Base-by-base conservation (phyloP, 345 rosid genomes). In the Syzygium jambos region DNA sequence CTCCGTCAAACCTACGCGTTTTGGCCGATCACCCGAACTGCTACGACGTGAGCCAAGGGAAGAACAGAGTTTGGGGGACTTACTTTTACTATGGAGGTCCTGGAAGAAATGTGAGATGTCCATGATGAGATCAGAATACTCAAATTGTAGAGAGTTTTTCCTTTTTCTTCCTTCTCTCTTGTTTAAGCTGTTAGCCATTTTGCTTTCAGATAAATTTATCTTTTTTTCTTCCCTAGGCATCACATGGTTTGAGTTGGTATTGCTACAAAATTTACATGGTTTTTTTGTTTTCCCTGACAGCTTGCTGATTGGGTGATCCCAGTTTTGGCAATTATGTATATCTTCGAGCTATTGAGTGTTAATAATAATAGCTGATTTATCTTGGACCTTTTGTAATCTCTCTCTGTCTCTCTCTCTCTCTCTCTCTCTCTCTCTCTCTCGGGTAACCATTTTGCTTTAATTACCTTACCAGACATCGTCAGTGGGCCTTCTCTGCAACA, bases 61-160 rank as follows among this genome's bases (percentile, higher is more conserved):
- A 87, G 89, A 97, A 93, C 87, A 91, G 90, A 84, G 97, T 89
- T 51, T 97, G 99, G 99, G 99, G 99, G n/a, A 97, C 96, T 86
- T 96, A 96, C 89, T 96, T 97, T 91, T 97, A 96, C 88, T 97
- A 96, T 84, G 99, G 99, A 86, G 99, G 99, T 29, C 99, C 99
- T 78, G 99, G 99, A 86, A 94, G 99, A 86, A 97, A 96, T 87
- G 93, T 92, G 46, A 93, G 93, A 84, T 97, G 99, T 91, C 98
- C 97, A 89, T 94, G 90, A 93, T 65, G n/a, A 54, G 84, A 65
- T 52, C 77, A 53, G 15, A 51, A 38, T 49, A 78, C 77, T 29
- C 29, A 84, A 34, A 52, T 4, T 38, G 29, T 78, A 52, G 51
- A 41, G 38, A 22, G 63, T 38, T 86, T 34, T 53, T 10, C 34